Base-by-base conservation (phyloP, 306 rosid species). In the Alnus rubra region DNA sequence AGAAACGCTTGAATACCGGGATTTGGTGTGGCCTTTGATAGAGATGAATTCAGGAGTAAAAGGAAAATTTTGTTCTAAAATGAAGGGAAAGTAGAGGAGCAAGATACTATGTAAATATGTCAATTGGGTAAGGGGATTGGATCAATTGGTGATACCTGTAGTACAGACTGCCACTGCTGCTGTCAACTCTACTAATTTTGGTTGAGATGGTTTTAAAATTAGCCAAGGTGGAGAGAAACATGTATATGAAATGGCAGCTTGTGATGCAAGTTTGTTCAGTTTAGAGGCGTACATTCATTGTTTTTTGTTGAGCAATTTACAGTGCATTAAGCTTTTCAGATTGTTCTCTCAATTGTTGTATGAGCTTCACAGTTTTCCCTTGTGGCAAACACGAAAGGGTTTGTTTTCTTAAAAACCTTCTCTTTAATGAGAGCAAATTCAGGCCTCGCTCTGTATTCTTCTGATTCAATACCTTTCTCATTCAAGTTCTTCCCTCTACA, bases 31-130 rank as follows among this genome's bases (percentile, higher is more conserved):
- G 65, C 44, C 73, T 69, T 83, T 59, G 23, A 59, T 79, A 82
- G 2, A 79, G 64, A 69, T 67, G 73, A 74, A 37, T 11, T 69
- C 70, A 67, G 54, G 74, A 76, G 70, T 77, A 84, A 83, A 77
- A 80, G 56, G 74, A 73, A 19, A 49, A 13, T 71, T 72, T 84
- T 83, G 88, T 76, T 67, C 54, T 77, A 59, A 63, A 64, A 78
- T 64, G 54, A 77, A 85, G 78, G 82, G 82, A 65, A 81, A 82
- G 80, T 86, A 84, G 89, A 82, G 84, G 78, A 84, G 81, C 87
- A 76, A 77, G 84, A 82, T 75, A 82, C 84, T 89, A 69, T 88
- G 97, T 90, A 92, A 83, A 92, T 90, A 90, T 77, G 37, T 83
- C 82, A 72, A 76, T 68, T 76, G 84, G 58, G 73, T 64, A 80